Percentiles rank a stretch among this genome's conserved stretches.
Evolutionary conservation across 768 basidiomycete species (phyloP).

Genomic region (Saitozyma podzolica): DNA sequence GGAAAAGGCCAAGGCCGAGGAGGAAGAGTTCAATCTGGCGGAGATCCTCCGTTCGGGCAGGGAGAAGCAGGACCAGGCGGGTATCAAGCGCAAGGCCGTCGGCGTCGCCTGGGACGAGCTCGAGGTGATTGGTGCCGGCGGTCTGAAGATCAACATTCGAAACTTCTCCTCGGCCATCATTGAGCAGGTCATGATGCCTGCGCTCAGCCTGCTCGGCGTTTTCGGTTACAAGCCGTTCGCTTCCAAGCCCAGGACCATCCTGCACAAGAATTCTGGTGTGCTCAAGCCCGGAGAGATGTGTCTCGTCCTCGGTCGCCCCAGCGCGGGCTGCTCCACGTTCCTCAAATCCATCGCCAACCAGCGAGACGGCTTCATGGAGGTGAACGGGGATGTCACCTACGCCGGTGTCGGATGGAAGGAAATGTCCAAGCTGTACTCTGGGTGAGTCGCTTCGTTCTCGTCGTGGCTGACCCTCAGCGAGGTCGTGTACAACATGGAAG

Average conservation of each 20-base stretch:
- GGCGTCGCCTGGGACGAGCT: slow-evolving; percentile 50
- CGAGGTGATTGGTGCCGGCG: slow-evolving; percentile 53
- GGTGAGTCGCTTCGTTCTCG: slow-evolving; percentile 59
- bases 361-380: slow-evolving; percentile 64
- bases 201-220: slow-evolving; percentile 61
- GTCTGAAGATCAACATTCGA: slow-evolving; percentile 54
- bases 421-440: slow-evolving; percentile 65
- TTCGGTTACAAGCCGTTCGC: slow-evolving; percentile 60
- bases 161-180: slow-evolving; percentile 55
- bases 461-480: slow-evolving; percentile 28
- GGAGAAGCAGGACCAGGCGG: slow-evolving; percentile 44
- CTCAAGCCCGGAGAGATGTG: slow-evolving; percentile 67
- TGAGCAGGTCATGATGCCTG: slow-evolving; percentile 59
- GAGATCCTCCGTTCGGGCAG: slow-evolving; percentile 37
- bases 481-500: slow-evolving; percentile 63
- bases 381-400: slow-evolving; percentile 74
- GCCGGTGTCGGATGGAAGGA: slow-evolving; percentile 70
- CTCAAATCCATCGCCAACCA: slow-evolving; percentile 79
- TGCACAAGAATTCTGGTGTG: slow-evolving; percentile 61
- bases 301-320: slow-evolving; percentile 79
- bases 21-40: slow-evolving; percentile 53
- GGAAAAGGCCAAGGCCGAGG: slow-evolving; percentile 46
- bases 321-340: slow-evolving; percentile 79
- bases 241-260: slow-evolving; percentile 60
- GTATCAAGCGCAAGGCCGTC: slow-evolving; percentile 54